These are phyloP conservation scores for Dactylellina haptotyla DNA, from an alignment of 2,329 filamentous ascomycete species.

Conservation along the genomic window DNA sequence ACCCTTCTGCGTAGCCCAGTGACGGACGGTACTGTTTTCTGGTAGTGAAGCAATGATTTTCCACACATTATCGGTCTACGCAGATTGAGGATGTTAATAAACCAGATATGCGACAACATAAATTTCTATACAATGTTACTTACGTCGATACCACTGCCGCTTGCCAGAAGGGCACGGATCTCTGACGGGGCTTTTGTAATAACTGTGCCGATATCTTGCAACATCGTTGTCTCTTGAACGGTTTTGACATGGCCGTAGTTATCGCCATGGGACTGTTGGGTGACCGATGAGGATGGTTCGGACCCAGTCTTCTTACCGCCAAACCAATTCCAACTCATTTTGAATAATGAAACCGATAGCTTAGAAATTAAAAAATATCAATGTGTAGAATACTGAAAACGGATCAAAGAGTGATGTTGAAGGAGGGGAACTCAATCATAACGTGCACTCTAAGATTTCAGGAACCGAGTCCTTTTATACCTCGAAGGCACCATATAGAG, in stretches of 20 bases:
- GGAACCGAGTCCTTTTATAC: constrained; percentile 1
- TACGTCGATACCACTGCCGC: constrained; percentile 7
- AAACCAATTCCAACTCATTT: constrained; percentile 2
- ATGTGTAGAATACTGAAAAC: constrained; percentile 2
- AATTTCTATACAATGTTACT: background rate
- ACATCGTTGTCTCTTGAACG: constrained; percentile 5
- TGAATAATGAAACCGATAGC: constrained; percentile 1
- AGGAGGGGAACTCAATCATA: constrained; percentile 1
- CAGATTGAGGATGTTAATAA: background rate
- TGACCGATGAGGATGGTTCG: constrained; percentile 3
- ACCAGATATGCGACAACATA: constrained; percentile 1
- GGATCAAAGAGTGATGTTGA: constrained; percentile 3
- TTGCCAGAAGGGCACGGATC: constrained; percentile 1
- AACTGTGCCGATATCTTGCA: constrained; percentile 8
- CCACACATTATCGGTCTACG: constrained; percentile 10
- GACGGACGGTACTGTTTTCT: background rate
- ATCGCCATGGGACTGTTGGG: constrained; percentile 8
- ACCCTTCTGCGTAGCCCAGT: background rate
- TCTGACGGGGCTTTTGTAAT: constrained; percentile 2
- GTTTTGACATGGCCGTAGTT: constrained; percentile 2
- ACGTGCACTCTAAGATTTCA: background rate
- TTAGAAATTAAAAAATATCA: background rate
- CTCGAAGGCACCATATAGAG: background rate
- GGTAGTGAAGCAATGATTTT: constrained; percentile 13
- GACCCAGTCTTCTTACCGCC: constrained; percentile 2